Conservation (phyloP, 805 yeast genomes). For the Nakazawaea wyomingensis region DNA sequence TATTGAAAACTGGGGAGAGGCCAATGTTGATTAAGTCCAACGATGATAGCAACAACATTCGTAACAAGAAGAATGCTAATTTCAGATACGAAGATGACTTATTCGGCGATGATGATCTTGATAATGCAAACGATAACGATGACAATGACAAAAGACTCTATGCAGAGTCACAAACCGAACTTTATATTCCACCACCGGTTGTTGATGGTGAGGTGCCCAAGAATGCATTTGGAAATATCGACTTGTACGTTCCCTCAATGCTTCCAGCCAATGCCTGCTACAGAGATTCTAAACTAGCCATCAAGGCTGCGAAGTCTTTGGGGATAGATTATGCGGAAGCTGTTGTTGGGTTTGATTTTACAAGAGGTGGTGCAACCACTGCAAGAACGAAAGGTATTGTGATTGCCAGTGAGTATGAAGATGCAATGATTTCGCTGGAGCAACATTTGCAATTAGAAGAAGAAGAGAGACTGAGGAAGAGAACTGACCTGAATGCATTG, state of each 20-base stretch:
- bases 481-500: constrained; percentile 44
- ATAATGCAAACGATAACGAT: constrained; percentile 42
- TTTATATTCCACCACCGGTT: constrained; percentile 61
- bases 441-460: constrained; percentile 46
- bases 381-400: constrained; percentile 75
- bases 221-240: constrained; percentile 81
- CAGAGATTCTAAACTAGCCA: constrained; percentile 48
- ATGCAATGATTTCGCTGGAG: constrained; percentile 51
- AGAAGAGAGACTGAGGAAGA: constrained; percentile 35
- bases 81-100: constrained; percentile 23
- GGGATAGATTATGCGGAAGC: constrained; percentile 83
- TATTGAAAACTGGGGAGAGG: constrained; percentile 63
- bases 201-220: constrained; percentile 64
- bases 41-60: constrained; percentile 15
- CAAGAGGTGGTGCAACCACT: constrained; percentile 38
- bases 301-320: constrained; percentile 65
- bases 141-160: constrained; percentile 58
- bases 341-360: constrained; percentile 78
- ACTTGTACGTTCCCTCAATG: constrained; percentile 73
- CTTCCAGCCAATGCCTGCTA: constrained; percentile 75
- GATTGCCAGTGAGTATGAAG: constrained; percentile 55
- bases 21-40: constrained; percentile 45
- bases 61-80: constrained; percentile 17
- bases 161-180: constrained; percentile 72
- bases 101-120: constrained; percentile 23